These are phyloP conservation scores for Astrocystis sublimbata DNA, from an alignment of 495 filamentous ascomycete species.

Conservation along the genomic window DNA sequence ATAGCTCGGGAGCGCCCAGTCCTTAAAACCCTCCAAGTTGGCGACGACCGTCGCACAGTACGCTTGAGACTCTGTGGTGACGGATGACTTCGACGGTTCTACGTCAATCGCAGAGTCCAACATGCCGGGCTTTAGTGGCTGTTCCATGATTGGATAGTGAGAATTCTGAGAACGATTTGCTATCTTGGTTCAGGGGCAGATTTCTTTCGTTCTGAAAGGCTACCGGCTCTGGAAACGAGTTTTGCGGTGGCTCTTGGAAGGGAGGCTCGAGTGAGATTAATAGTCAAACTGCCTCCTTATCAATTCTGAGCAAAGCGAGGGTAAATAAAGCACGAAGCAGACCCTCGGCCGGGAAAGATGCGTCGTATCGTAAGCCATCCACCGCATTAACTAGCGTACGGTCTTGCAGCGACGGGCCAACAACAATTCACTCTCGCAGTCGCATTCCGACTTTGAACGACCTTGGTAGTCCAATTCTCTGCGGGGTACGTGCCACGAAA, in stretches of 20 bases:
- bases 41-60: conserved; percentile 20
- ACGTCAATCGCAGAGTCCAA: not conserved
- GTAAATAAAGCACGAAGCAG: no score
- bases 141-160: not conserved
- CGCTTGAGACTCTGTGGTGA: not conserved
- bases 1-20: not conserved
- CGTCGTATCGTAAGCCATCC: conserved; percentile 1
- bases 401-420: conserved; percentile 2
- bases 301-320: no score
- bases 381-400: not conserved
- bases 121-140: not conserved
- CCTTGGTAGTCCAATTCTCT: not conserved
- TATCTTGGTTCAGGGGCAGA: not conserved
- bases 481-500: conserved; percentile 3
- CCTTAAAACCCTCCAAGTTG: conserved; percentile 24
- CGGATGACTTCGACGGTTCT: not conserved
- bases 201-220: not conserved
- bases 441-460: not conserved
- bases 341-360: no score
- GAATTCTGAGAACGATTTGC: not conserved
- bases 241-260: not conserved
- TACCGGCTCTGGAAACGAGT: not conserved
- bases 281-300: not conserved
- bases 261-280: not conserved
- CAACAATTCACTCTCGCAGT: not conserved